These are phyloP conservation scores for Trametes sp. DNA, from an alignment of 1,284 basidiomycete genomes.

Conservation along the genomic window DNA sequence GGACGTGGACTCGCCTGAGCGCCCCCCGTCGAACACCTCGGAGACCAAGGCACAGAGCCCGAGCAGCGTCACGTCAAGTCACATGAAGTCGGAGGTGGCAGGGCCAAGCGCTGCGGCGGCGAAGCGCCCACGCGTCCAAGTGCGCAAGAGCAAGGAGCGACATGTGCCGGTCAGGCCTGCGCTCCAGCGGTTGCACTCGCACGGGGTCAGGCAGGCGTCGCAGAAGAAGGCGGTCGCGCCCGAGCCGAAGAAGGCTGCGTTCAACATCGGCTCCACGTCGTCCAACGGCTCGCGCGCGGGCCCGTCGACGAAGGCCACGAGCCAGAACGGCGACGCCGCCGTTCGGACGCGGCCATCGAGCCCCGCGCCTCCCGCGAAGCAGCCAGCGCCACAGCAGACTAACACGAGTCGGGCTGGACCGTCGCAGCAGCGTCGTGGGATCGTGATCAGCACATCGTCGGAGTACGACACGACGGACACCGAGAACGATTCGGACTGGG, in stretches of 20 bases:
- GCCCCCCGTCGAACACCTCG: conserved; percentile 29
- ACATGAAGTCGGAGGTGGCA: conserved; percentile 41
- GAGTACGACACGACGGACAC: conserved; percentile 58
- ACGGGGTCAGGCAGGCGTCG: conserved; percentile 23
- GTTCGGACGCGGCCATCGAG: conserved; percentile 25
- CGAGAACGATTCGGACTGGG: conserved; percentile 61
- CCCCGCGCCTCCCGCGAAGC: conserved; percentile 14
- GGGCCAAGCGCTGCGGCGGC: conserved; percentile 14
- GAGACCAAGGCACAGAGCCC: conserved; percentile 36
- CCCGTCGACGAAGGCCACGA: conserved; percentile 21
- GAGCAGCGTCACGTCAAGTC: conserved; percentile 50
- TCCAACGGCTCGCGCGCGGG: conserved; percentile 52
- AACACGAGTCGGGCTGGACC: conserved; percentile 21
- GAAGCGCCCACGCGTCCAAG: conserved; percentile 21
- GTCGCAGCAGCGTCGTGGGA: conserved; percentile 36
- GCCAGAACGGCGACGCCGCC: conserved; percentile 23
- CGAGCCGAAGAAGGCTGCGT: conserved; percentile 50
- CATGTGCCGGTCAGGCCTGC: conserved; percentile 32
- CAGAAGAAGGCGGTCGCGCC: conserved; percentile 23
- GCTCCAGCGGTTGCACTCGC: conserved; percentile 33
- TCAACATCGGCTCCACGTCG: conserved; percentile 65
- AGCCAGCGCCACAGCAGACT: background rate
- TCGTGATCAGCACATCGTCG: conserved; percentile 44
- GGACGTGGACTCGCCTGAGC: conserved; percentile 46
- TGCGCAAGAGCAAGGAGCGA: conserved; percentile 37